phyloP scores from a whole-genome alignment of 1,284 basidiomycete genomes.

The Ceratobasidium sp. region DNA sequence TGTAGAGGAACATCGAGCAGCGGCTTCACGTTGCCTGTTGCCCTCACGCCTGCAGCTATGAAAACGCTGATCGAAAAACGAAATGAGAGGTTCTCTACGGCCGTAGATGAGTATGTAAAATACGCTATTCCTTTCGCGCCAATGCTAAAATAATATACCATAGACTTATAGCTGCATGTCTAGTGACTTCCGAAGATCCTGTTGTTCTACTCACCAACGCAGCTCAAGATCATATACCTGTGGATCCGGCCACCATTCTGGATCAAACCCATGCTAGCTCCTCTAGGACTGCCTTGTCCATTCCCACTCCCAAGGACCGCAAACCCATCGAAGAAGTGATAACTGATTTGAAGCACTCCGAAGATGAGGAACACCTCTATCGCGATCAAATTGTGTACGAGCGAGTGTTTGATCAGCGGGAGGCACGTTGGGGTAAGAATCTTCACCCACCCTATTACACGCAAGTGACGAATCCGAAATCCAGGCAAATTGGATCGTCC shows the following conservation, averaged over 20 bases:
- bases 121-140: not conserved
- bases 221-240: conserved; percentile 74
- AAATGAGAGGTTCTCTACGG: conserved; percentile 71
- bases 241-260: conserved; percentile 58
- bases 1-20: conserved; percentile 52
- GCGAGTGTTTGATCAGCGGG: conserved; percentile 64
- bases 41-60: conserved; percentile 66
- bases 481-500: conserved; percentile 66
- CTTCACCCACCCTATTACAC: not conserved
- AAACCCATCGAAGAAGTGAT: conserved; percentile 70
- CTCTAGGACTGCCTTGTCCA: conserved; percentile 23
- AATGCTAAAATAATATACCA: not conserved
- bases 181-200: conserved; percentile 65
- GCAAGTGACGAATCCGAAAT: not conserved
- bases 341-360: conserved; percentile 59
- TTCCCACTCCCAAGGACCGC: conserved; percentile 65
- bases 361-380: conserved; percentile 68
- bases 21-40: conserved; percentile 60
- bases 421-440: conserved; percentile 63
- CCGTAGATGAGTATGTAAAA: conserved; percentile 73
- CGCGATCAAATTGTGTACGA: conserved; percentile 72
- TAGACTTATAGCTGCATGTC: conserved; percentile 72
- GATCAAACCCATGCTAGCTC: conserved; percentile 4
- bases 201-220: conserved; percentile 71
- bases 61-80: conserved; percentile 79